Percentiles rank a stretch among this genome's conserved stretches.
These are phyloP conservation scores for Toxicodendron radicans DNA, from an alignment of 345 rosid species.

Conservation along the genomic window DNA sequence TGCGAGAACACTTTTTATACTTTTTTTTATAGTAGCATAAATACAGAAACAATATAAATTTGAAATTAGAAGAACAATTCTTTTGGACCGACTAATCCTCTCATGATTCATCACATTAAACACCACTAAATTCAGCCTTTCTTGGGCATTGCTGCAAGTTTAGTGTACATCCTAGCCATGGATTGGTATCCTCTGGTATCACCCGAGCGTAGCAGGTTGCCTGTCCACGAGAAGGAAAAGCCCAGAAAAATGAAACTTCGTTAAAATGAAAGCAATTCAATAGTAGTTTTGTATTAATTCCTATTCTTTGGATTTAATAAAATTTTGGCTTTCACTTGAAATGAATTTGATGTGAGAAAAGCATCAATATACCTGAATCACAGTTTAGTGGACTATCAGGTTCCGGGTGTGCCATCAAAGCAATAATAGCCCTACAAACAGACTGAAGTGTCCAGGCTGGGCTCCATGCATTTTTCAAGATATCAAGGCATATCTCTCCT, in stretches of 20 bases:
- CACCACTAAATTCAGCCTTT: constrained; percentile 55
- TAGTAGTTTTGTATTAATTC: too few species aligned
- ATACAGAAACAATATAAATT: too few species aligned
- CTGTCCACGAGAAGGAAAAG: constrained; percentile 32
- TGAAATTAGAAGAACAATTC: too few species aligned
- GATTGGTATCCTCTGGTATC: constrained; percentile 92
- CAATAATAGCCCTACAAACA: constrained; percentile 96
- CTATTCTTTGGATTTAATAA: background rate
- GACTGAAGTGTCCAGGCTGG: constrained; percentile 99
- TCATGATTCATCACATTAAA: background rate
- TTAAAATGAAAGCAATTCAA: background rate
- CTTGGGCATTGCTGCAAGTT: constrained; percentile 89
- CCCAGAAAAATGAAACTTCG: constrained; percentile 1
- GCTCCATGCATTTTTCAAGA: constrained; percentile 99
- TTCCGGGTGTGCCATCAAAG: constrained; percentile 98
- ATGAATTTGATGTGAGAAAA: constrained; percentile 9
- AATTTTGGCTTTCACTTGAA: background rate
- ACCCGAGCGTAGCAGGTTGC: constrained; percentile 90
- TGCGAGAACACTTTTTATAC: too few species aligned
- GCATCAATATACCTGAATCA: constrained; percentile 67
- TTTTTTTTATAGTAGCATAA: too few species aligned
- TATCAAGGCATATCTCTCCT: constrained; percentile 95
- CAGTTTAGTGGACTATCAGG: constrained; percentile 96
- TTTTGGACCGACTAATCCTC: background rate
- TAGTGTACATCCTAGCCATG: constrained; percentile 95